Evolutionary conservation across 345 rosid species (phyloP).

Genomic region (Murraya paniculata): DNA sequence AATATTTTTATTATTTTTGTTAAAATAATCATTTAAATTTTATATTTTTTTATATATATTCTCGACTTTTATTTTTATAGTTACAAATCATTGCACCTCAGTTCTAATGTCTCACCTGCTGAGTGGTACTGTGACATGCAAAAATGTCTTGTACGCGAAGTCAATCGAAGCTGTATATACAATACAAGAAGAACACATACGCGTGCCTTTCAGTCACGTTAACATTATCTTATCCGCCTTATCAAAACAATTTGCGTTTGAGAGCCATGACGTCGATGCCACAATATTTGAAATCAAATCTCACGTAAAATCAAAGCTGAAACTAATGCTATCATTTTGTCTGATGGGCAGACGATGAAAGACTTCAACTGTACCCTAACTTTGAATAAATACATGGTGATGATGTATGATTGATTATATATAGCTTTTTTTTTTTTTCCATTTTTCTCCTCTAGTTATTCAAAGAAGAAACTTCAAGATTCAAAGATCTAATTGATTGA

Average conservation of each 20-base stretch:
- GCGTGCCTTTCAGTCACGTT: neutral
- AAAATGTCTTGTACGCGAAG: neutral
- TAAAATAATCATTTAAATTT: too few relatives aligned
- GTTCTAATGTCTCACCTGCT: neutral
- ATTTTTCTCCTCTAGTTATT: too few relatives aligned
- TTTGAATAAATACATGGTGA: neutral
- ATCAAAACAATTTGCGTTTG: too few relatives aligned
- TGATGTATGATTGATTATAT: neutral
- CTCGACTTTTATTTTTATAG: too few relatives aligned
- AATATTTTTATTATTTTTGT: too few relatives aligned
- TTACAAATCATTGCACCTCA: too few relatives aligned
- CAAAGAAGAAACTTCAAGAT: neutral
- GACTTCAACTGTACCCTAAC: neutral
- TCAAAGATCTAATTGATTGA: neutral
- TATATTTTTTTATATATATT: too few relatives aligned
- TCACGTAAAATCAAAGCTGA: neutral
- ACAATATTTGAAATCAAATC: too few relatives aligned
- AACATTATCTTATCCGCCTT: neutral
- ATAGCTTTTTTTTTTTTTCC: rapidly evolving
- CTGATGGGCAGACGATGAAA: neutral
- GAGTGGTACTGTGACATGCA: neutral
- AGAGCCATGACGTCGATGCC: too few relatives aligned
- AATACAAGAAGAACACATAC: too few relatives aligned
- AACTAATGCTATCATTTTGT: neutral
- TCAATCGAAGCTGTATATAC: neutral